Conservation (phyloP, 352 stramenopile genomes). For the Globisporangium emineosum region DNA sequence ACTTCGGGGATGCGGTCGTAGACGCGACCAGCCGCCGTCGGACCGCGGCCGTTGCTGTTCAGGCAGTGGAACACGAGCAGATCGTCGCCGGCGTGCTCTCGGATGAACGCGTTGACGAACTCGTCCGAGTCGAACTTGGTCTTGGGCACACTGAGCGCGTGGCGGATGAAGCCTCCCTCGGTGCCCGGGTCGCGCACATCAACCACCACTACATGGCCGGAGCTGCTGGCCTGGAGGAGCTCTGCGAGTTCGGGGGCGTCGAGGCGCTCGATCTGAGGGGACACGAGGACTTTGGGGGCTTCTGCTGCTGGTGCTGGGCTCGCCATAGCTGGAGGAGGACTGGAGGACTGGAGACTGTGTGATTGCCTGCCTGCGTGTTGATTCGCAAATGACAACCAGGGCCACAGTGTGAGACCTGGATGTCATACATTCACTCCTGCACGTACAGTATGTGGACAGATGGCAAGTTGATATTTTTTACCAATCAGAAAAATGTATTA, state of each 20-base stretch:
- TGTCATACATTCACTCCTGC: background rate
- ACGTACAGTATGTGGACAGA: no score
- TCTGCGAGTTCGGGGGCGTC: constrained; percentile 23
- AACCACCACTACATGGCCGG: constrained; percentile 18
- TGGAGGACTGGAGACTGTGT: background rate
- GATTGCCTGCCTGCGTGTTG: background rate
- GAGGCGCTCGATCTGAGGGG: constrained; percentile 21
- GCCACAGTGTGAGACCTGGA: background rate
- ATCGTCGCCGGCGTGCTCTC: no score
- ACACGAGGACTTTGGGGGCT: constrained; percentile 15
- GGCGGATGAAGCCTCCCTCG: constrained; percentile 30
- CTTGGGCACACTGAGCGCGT: constrained; percentile 34
- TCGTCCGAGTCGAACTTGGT: no score
- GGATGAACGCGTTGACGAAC: no score
- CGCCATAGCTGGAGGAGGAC: background rate
- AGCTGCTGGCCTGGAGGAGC: constrained; percentile 12
- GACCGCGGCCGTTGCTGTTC: constrained; percentile 30
- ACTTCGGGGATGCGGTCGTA: constrained; percentile 21
- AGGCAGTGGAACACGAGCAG: no score
- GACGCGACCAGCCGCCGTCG: constrained; percentile 22
- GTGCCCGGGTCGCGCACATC: constrained; percentile 33
- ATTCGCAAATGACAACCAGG: background rate
- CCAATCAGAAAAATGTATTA: no score
- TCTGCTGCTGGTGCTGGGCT: constrained; percentile 7
- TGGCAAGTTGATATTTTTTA: no score